Base-by-base conservation (phyloP, 2,329 filamentous ascomycete species). In the Domatiomyces catenatus region DNA sequence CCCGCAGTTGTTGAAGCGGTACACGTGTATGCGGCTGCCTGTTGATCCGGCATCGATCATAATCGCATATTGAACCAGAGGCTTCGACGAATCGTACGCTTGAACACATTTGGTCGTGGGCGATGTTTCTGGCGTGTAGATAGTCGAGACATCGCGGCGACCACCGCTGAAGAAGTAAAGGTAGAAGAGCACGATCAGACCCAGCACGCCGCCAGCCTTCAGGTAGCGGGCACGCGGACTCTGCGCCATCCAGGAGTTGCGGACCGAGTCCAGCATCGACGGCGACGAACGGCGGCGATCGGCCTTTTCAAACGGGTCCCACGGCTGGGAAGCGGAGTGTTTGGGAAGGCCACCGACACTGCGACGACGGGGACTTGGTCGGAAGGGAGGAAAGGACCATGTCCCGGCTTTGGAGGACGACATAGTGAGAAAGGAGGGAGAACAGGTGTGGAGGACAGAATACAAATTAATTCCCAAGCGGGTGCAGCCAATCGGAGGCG, bases 21-120 rank as follows among this genome's bases (percentile, higher is more conserved):
- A 98, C 53, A 96, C 88, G 72, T 98, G 93, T 65, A 98, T 95
- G 61, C 92, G 84, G 54, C 92, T 96, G 54, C 92, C 92, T 50
- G 92, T 96, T 73, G 89, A 96, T 61, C 92, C 92, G 46, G 92
- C 92, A 69, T 98, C 92, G 63, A 98, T 86, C 92, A 98, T 98
- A 63, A 96, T 78, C 54, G 92, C 93, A 71, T 96, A 98, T 66
- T 98, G 92, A 55, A 95, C 83, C 58, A 98, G 79, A 47, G 92
- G 90, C 72, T 95, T 96, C 58, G 87, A 83, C 62, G 84, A 81
- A 61, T 87, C 86, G 70, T 77, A 82, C 43, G 92, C 87, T 64
- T 82, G 86, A 53, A 81, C 80, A 75, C 92, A 98, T 70, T 79
- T 84, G 44, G 77, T 74, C 56, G 58, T 61, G 1, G 59, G 59